Base-by-base conservation (phyloP, 2,329 filamentous ascomycete genomes). In the Bipolaris victoriae region DNA sequence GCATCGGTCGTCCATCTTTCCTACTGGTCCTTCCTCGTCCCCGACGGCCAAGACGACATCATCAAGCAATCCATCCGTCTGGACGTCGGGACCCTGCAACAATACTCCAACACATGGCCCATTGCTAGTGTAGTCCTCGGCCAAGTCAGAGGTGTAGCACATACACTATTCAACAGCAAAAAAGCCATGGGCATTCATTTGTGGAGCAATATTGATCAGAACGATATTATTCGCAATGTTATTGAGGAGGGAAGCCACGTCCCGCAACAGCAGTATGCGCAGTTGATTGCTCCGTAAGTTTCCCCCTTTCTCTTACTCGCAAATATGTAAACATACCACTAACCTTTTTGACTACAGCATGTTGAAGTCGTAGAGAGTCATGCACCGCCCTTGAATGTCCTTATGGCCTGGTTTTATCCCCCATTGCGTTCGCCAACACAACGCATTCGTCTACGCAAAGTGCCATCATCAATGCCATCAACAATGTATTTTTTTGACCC, bases 81-180 rank as follows among this genome's bases (percentile, higher is more conserved):
- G 13, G 92, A 92, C 61, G 91, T 90, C 55, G 90, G 89, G 15
- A 89, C 90, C 0, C 82, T 95, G 39, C 88, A 88, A 66, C 70
- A 86, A 37, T 80, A 94, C 7, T 86, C 86, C 39, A 79, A 80
- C 15, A 87, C 90, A 3, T 95, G 91, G 91, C 84, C 85, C 35
- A 87, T 92, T 33, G 90, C 91, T 1, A 82, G 81, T 43, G 84
- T 83, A 11, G 90, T 91, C 2, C 84, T 89, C 58, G 83, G 83
- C 3, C 90, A 95, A 74, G 88, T 96, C 15, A 88, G 88, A 64
- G 86, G 86, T 7, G 90, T 95, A 16, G 90, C 91, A n/a, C 86
- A 90, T 68, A 89, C 92, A 65, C 88, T 94, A 36, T 82, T 83
- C 52, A 69, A 71, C 52, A 75, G 71, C 53, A 78, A 76, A 64